Evolutionary conservation across 495 filamentous ascomycete species (phyloP), one percentile per base, ranked within the genome.

Genomic region (Emericellopsis terricola): DNA sequence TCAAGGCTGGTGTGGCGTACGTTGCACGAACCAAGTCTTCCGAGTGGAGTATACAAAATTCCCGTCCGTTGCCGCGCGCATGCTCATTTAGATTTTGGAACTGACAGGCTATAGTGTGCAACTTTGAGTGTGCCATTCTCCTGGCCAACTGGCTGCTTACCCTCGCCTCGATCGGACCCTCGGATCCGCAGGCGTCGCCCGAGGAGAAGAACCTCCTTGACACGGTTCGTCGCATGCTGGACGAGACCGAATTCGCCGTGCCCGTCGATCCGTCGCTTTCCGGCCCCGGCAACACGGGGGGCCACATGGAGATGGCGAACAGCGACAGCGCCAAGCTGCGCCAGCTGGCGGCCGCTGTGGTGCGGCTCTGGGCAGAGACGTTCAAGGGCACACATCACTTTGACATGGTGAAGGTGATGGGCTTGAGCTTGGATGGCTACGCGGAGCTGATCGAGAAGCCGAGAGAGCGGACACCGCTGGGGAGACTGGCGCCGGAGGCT

Each of bases 181-280:
- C 46, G 19, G 57, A 63, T 33, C 51, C 51, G 17, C 54, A 60
- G 19, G 53, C 50, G 4, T 48, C 69, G 0, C 48, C 58, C 29
- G 73, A 83, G 34, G 78, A 83, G 48, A 59, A 59, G 33, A 71
- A 69, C 39, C 57, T 81, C 8, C 63, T 79, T 15, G 52, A 71
- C 27, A 77, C 69, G 61, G 63, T 83, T 24, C 70, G 74, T 34
- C 73, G 69, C 42, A 78, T 83, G 70, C 64, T 83, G 42, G 72
- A 78, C 45, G 78, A 83, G 57, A 81, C 78, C 7, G 73, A 78
- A 40, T 75, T 79, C 49, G 73, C 75, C 28, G 71, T 76, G 5
- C 60, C 62, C 2, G 55, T 66, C 31, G 62, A 66, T 28, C 62
- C 62, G 2, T 59, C 57, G 2, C 52, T 61, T 20, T 59, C 51